Percentiles rank a stretch among this genome's conserved stretches.
Evolutionary conservation across 257 asterid genomes (phyloP).

Genomic region (Ilex asprella): DNA sequence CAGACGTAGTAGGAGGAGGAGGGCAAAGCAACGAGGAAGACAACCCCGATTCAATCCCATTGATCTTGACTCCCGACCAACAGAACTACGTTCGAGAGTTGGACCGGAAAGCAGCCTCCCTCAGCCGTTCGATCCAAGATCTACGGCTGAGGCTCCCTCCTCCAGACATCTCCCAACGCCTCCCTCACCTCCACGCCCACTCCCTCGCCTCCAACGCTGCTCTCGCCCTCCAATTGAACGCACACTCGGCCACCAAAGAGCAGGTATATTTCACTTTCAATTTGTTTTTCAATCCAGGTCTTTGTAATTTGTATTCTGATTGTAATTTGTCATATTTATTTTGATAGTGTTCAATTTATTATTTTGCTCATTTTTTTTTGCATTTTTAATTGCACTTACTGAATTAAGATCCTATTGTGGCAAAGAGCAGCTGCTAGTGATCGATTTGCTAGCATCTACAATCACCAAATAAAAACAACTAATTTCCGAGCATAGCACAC

Average conservation of each 20-base stretch:
- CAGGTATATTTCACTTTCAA: conserved; percentile 31
- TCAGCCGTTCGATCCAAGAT: conserved; percentile 92
- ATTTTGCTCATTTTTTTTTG: too few species aligned
- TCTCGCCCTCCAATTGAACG: conserved; percentile 80
- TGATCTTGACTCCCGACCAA: conserved; percentile 78
- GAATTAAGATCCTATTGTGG: too few species aligned
- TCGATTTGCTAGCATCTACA: too few species aligned
- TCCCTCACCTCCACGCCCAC: conserved; percentile 94
- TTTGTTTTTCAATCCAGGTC: too few species aligned
- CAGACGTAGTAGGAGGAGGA: conserved; percentile 88
- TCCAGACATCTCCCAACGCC: conserved; percentile 86
- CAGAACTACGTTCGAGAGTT: conserved; percentile 55
- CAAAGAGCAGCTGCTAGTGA: too few species aligned
- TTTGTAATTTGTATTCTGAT: too few species aligned
- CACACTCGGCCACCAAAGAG: conserved; percentile 90
- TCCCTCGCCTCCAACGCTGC: conserved; percentile 87
- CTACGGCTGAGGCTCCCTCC: conserved; percentile 89
- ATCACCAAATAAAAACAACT: too few species aligned
- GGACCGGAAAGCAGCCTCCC: conserved; percentile 55
- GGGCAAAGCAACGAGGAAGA: conserved; percentile 47
- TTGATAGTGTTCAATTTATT: too few species aligned
- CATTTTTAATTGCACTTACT: too few species aligned
- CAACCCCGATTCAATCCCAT: conserved; percentile 58
- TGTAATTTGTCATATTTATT: too few species aligned
- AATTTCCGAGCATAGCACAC: too few species aligned